Percentiles rank a stretch among this genome's conserved stretches.
phyloP scores from a whole-genome alignment of 371 early-diverging fungal genomes.

The Sporodiniella umbellata region DNA sequence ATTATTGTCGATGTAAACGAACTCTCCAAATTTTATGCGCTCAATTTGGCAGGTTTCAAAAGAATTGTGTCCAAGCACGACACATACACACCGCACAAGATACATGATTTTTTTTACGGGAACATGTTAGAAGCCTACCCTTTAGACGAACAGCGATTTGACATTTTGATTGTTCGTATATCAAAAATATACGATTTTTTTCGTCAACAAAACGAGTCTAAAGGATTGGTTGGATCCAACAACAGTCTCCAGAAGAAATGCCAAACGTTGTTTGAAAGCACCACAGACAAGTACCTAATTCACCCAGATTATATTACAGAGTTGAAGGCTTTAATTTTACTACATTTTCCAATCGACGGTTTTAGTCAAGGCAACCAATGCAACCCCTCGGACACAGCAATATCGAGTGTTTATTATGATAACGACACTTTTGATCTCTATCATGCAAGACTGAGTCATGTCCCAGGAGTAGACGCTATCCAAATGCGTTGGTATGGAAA shows the following conservation, averaged over 20 bases:
- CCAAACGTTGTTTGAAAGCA: constrained; percentile 71
- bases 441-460: constrained; percentile 79
- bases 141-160: constrained; percentile 29
- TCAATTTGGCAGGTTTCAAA: constrained; percentile 87
- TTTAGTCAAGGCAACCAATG: constrained; percentile 67
- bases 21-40: constrained; percentile 79
- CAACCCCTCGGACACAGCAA: constrained; percentile 72
- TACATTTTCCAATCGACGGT: constrained; percentile 89
- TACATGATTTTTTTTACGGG: constrained; percentile 77
- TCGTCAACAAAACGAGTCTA: constrained; percentile 13
- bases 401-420: constrained; percentile 94
- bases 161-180: constrained; percentile 19
- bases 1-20: constrained; percentile 68
- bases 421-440: constrained; percentile 89
- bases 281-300: constrained; percentile 94
- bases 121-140: constrained; percentile 50
- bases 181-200: constrained; percentile 22
- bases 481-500: constrained; percentile 73
- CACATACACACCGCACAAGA: constrained; percentile 54
- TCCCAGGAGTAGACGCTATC: constrained; percentile 84
- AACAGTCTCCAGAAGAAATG: constrained; percentile 7
- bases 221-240: no score
- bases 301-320: constrained; percentile 94
- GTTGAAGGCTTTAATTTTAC: constrained; percentile 83
- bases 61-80: constrained; percentile 91